A percentile compares a stretch with the other conserved stretches of the same genome.
Evolutionary conservation across 148 eudicot species (phyloP).

Genomic region (Talinum fruticosum): DNA sequence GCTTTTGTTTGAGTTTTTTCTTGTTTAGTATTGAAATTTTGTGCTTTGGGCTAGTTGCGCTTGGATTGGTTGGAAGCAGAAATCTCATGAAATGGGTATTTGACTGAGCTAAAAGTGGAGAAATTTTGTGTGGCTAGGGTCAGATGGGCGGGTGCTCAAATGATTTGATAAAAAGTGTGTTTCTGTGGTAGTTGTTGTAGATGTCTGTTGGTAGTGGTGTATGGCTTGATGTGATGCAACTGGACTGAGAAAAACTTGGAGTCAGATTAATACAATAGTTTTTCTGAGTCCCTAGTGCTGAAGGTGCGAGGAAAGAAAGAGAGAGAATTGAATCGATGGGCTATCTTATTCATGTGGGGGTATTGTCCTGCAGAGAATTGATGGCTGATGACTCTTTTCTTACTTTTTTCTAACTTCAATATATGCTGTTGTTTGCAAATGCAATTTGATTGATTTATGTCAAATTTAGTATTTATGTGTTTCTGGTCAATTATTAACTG

Average conservation of each 20-base stretch:
- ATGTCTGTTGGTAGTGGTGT: slow-evolving; percentile 7
- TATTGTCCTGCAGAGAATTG: not conserved
- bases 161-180: slow-evolving; percentile 11
- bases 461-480: not conserved
- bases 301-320: not conserved
- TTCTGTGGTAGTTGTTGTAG: not conserved
- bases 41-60: not conserved
- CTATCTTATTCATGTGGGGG: not conserved
- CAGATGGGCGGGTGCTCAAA: slow-evolving; percentile 11
- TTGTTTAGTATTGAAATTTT: not conserved
- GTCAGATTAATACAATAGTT: not conserved
- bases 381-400: no score
- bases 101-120: not conserved
- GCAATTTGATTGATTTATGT: not conserved
- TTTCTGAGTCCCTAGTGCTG: not conserved
- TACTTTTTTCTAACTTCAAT: not conserved
- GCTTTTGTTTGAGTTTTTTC: slow-evolving; percentile 3
- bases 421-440: not conserved
- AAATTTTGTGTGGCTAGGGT: slow-evolving; percentile 1
- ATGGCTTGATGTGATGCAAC: no score
- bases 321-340: not conserved
- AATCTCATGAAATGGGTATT: not conserved
- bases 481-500: not conserved
- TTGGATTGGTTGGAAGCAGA: not conserved
- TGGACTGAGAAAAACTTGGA: not conserved